Evolutionary conservation across 768 basidiomycete genomes (phyloP).

Genomic region (Hygrocybe punicea): DNA sequence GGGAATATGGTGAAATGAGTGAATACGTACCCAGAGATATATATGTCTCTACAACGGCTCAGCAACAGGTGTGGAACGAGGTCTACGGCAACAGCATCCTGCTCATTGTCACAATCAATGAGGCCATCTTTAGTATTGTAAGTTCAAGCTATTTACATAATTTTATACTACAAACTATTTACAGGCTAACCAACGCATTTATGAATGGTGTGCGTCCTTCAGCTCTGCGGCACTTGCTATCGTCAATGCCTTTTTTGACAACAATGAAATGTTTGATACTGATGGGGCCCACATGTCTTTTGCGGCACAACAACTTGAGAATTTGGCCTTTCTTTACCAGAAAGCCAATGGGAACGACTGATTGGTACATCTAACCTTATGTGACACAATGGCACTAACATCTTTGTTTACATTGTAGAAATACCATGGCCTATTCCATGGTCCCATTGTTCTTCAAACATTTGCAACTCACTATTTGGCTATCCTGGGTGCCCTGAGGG

Average conservation of each 20-base stretch:
- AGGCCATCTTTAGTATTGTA: conserved; percentile 2
- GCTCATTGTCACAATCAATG: background rate
- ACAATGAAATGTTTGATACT: background rate
- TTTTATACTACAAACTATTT: background rate
- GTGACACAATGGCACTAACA: background rate
- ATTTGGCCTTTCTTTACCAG: background rate
- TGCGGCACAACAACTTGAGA: background rate
- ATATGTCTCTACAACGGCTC: too few relatives aligned
- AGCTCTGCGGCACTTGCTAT: conserved; percentile 4
- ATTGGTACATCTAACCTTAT: background rate
- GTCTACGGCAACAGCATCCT: background rate
- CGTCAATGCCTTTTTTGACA: conserved; percentile 4
- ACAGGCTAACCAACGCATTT: conserved; percentile 6
- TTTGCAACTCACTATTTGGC: background rate
- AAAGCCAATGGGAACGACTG: background rate
- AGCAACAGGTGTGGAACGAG: conserved; percentile 1
- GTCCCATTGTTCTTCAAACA: background rate
- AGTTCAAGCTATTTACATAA: background rate
- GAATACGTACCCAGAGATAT: too few relatives aligned
- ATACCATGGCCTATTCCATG: conserved; percentile 1
- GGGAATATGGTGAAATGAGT: too few relatives aligned
- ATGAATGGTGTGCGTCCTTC: conserved; percentile 6
- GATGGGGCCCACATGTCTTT: background rate
- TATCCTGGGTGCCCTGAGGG: background rate
- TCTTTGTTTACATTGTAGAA: background rate